Conservation (phyloP, 306 rosid species). For the Fragaria vesca region DNA sequence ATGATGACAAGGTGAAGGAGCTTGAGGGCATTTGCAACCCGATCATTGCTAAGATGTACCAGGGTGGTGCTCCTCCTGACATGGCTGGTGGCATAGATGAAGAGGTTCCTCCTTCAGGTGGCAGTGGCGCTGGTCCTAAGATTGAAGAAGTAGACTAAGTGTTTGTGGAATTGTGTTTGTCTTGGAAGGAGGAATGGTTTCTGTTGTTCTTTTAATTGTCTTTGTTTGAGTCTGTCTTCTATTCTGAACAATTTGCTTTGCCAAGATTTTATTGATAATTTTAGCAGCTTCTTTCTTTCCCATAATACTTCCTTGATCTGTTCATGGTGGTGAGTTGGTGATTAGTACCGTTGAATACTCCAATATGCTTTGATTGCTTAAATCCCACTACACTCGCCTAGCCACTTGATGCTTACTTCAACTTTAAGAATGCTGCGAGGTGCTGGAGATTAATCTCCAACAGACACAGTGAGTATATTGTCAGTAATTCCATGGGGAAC, state of each 20-base stretch:
- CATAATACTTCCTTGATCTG: too few species aligned
- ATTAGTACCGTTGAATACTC: too few species aligned
- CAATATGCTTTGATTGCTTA: too few species aligned
- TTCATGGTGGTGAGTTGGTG: too few species aligned
- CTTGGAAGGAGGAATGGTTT: neutral
- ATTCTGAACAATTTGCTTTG: neutral
- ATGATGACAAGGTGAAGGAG: conserved; percentile 5
- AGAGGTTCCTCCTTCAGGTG: neutral
- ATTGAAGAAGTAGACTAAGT: neutral
- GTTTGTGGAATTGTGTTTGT: neutral
- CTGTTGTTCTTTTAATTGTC: neutral
- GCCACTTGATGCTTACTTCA: too few species aligned
- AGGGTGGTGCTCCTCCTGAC: conserved; percentile 9
- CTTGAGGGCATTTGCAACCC: conserved; percentile 3
- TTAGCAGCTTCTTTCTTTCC: neutral
- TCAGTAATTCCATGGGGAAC: too few species aligned
- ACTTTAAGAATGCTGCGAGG: too few species aligned
- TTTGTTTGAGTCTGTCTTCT: neutral
- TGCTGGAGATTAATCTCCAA: too few species aligned
- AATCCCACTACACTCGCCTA: too few species aligned
- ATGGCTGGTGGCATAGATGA: neutral
- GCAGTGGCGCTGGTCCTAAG: neutral
- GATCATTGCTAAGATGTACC: conserved; percentile 2
- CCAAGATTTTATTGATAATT: too few species aligned
- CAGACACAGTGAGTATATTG: too few species aligned